phyloP scores from a whole-genome alignment of 345 rosid species.

The Dipteronia sinensis region DNA sequence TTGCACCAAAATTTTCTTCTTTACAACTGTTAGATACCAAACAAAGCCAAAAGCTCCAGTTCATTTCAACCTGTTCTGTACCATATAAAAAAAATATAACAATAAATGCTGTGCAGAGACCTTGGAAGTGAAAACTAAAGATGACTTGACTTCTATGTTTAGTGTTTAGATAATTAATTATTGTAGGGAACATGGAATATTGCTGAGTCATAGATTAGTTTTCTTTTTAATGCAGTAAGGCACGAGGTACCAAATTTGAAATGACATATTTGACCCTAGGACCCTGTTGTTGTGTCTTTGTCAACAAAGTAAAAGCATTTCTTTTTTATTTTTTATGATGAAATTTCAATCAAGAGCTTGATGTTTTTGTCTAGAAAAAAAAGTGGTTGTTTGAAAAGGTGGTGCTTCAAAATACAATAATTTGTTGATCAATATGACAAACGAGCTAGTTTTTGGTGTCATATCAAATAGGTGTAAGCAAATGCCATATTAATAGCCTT shows the following conservation, averaged over 20 bases:
- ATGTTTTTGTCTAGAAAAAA: not conserved
- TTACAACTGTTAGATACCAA: slow-evolving; percentile 19
- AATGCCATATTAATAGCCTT: not conserved
- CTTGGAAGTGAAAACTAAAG: slow-evolving; percentile 1
- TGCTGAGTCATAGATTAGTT: slow-evolving; percentile 33
- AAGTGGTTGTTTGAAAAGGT: not conserved
- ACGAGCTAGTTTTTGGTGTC: not conserved
- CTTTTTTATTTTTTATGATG: not conserved
- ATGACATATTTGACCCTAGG: slow-evolving; percentile 26
- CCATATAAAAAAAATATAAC: slow-evolving; percentile 4
- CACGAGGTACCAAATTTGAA: slow-evolving; percentile 38
- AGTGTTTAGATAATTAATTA: slow-evolving; percentile 13
- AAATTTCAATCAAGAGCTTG: not conserved
- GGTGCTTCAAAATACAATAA: not conserved
- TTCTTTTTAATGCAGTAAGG: slow-evolving; percentile 62
- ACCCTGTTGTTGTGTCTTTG: not conserved
- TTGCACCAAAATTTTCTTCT: slow-evolving; percentile 16
- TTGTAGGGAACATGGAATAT: slow-evolving; percentile 13
- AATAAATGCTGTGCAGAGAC: slow-evolving; percentile 13
- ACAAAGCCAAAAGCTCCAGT: not conserved
- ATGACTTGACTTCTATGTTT: slow-evolving; percentile 12
- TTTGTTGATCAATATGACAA: not conserved
- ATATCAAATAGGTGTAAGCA: not conserved
- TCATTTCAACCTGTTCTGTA: slow-evolving; percentile 6
- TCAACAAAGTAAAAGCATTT: slow-evolving; percentile 10